Evolutionary conservation across 2,329 filamentous ascomycete species (phyloP).

Genomic region (Colletotrichum sp.): DNA sequence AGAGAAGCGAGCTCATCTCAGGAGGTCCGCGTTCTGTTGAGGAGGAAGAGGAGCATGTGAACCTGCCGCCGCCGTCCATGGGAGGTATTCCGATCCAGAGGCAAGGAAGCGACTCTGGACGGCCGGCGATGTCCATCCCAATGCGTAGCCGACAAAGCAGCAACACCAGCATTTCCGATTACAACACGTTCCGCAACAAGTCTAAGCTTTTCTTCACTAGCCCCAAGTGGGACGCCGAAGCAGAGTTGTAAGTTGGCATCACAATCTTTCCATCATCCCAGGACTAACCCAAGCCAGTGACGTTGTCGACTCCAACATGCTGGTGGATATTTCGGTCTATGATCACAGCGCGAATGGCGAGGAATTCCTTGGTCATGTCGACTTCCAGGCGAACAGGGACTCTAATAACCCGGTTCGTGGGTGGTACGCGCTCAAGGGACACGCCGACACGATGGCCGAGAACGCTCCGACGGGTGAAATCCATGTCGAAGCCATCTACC

Average conservation of each 20-base stretch:
- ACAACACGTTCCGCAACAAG: constrained; percentile 63
- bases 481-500: constrained; percentile 84
- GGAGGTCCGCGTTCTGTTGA: constrained; percentile 73
- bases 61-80: constrained; percentile 48
- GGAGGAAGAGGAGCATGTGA: constrained; percentile 66
- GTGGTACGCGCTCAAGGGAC: constrained; percentile 84
- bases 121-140: constrained; percentile 88
- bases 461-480: constrained; percentile 86
- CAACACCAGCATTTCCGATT: constrained; percentile 83
- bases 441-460: constrained; percentile 73
- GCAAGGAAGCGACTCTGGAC: constrained; percentile 80
- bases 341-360: constrained; percentile 82
- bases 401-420: constrained; percentile 76
- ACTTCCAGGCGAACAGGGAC: constrained; percentile 72
- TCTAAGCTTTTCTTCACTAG: constrained; percentile 71
- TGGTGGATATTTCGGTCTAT: constrained; percentile 93
- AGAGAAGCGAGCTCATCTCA: constrained; percentile 95
- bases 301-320: constrained; percentile 88
- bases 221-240: constrained; percentile 95
- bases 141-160: constrained; percentile 98
- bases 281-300: constrained; percentile 64
- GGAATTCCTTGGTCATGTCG: constrained; percentile 89
- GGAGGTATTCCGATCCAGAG: constrained; percentile 68
- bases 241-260: constrained; percentile 78
- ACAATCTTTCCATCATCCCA: background rate